phyloP scores from a whole-genome alignment of 2,329 filamentous ascomycete genomes.

The Grosmannia clavigera region DNA sequence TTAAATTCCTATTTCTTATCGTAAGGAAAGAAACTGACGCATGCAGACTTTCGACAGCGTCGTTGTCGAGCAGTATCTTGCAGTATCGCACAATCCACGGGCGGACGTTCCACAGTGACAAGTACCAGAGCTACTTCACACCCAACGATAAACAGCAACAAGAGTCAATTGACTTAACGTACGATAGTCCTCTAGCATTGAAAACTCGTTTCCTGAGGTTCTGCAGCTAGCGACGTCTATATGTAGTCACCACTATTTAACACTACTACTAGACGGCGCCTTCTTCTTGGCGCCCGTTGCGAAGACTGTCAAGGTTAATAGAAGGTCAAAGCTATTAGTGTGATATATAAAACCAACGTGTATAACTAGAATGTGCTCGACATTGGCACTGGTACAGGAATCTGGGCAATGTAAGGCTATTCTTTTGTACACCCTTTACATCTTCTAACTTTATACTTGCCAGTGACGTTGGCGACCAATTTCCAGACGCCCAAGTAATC shows the following conservation, averaged over 20 bases:
- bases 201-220: too few relatives aligned
- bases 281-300: not conserved
- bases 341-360: too few relatives aligned
- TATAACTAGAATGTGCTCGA: not conserved
- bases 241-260: not conserved
- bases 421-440: too few relatives aligned
- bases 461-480: slow-evolving; percentile 35
- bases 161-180: not conserved
- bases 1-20: too few relatives aligned
- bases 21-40: not conserved
- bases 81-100: not conserved
- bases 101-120: not conserved
- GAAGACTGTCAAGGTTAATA: not conserved
- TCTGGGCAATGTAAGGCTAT: not conserved
- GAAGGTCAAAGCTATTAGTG: too few relatives aligned
- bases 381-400: not conserved
- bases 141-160: not conserved
- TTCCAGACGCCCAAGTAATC: slow-evolving; percentile 30
- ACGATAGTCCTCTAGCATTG: too few relatives aligned
- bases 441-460: too few relatives aligned
- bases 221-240: too few relatives aligned
- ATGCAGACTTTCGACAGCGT: not conserved
- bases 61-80: not conserved
- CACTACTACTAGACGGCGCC: not conserved
- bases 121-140: not conserved